A percentile compares a stretch with the other conserved stretches of the same genome.
These are phyloP conservation scores for Kingdonia uniflora DNA, from an alignment of 164 flowering plant species.

Conservation along the genomic window DNA sequence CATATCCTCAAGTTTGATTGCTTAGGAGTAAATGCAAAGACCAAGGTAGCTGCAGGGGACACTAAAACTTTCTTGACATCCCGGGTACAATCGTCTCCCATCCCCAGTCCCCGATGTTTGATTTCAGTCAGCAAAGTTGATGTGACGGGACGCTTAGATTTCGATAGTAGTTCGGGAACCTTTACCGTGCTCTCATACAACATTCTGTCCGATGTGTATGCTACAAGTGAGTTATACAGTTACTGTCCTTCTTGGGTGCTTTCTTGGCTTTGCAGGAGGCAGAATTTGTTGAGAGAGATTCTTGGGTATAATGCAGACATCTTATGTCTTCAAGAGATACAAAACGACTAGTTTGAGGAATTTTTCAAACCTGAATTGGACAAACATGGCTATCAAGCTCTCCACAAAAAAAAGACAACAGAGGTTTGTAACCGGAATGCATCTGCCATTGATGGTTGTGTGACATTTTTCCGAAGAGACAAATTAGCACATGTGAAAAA, in stretches of 20 bases:
- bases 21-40: slow-evolving; percentile 68
- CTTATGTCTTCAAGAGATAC: slow-evolving; percentile 98
- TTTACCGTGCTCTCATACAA: slow-evolving; percentile 94
- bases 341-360: slow-evolving; percentile 85
- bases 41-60: slow-evolving; percentile 52
- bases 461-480: slow-evolving; percentile 91
- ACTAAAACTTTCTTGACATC: slow-evolving; percentile 46
- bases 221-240: slow-evolving; percentile 61
- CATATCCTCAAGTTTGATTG: slow-evolving; percentile 86
- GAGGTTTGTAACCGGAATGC: slow-evolving; percentile 65
- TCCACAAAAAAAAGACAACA: slow-evolving; percentile 76
- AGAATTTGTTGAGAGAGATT: slow-evolving; percentile 82
- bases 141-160: slow-evolving; percentile 47
- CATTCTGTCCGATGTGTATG: slow-evolving; percentile 65
- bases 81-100: slow-evolving; percentile 91
- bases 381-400: slow-evolving; percentile 87
- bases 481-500: slow-evolving; percentile 90
- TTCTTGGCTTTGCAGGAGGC: slow-evolving; percentile 88
- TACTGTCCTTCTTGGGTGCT: slow-evolving; percentile 98
- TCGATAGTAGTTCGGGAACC: slow-evolving; percentile 64
- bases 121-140: slow-evolving; percentile 67
- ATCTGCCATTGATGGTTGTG: slow-evolving; percentile 81
- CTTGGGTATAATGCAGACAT: slow-evolving; percentile 94
- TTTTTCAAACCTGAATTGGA: slow-evolving; percentile 93
- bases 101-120: slow-evolving; percentile 74